Evolutionary conservation across 768 basidiomycete species (phyloP).

Genomic region (Gloeophyllum trabeum): DNA sequence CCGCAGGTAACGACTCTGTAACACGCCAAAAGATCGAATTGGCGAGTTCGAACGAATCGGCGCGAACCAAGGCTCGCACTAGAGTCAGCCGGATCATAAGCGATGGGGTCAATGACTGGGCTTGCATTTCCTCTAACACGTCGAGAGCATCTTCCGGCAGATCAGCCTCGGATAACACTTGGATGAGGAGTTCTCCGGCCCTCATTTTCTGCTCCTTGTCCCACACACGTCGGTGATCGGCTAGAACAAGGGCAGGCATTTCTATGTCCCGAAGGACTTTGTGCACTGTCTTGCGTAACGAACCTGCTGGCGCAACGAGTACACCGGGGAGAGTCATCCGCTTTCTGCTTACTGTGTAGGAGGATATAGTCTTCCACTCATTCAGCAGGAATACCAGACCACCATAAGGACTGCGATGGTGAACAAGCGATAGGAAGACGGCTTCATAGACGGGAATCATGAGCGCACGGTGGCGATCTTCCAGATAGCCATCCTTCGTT

Average conservation of each 20-base stretch:
- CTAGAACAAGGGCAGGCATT: slow-evolving; percentile 18
- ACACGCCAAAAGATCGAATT: slow-evolving; percentile 33
- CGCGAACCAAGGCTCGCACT: slow-evolving; percentile 31
- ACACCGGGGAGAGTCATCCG: too few species aligned
- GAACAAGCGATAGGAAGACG: slow-evolving; percentile 24
- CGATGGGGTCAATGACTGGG: slow-evolving; percentile 20
- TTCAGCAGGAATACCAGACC: slow-evolving; percentile 28
- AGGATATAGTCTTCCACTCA: slow-evolving; percentile 23
- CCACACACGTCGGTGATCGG: slow-evolving; percentile 12
- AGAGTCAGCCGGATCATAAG: slow-evolving; percentile 20
- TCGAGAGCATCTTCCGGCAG: slow-evolving; percentile 25
- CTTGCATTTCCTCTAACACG: slow-evolving; percentile 28
- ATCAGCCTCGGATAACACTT: slow-evolving; percentile 21
- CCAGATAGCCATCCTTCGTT: too few species aligned
- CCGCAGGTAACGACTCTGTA: slow-evolving; percentile 17
- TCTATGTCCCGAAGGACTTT: slow-evolving; percentile 18
- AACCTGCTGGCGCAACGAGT: too few species aligned
- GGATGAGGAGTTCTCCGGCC: slow-evolving; percentile 30
- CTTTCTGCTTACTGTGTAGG: slow-evolving; percentile 13
- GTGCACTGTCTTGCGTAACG: slow-evolving; percentile 19
- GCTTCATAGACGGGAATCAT: slow-evolving; percentile 23
- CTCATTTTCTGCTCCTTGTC: slow-evolving; percentile 15
- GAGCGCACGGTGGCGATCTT: too few species aligned
- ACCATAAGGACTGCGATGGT: slow-evolving; percentile 18
- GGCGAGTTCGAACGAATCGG: slow-evolving; percentile 27